Evolutionary conservation across 2,329 filamentous ascomycete genomes (phyloP).

Genomic region (Tolypocladium nubicola): DNA sequence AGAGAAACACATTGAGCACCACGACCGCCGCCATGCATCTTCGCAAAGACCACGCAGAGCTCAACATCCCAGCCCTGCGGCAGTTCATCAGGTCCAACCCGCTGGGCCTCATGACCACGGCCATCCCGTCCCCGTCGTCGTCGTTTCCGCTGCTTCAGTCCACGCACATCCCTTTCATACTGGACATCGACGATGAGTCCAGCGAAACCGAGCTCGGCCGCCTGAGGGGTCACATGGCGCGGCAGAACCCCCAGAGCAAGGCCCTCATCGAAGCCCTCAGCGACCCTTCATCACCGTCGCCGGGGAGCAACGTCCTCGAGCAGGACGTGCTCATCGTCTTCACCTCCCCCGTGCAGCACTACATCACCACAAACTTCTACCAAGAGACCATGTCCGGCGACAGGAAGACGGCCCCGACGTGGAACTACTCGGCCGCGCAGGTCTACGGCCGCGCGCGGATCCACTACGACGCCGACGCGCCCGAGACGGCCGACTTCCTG

Average conservation of each 20-base stretch:
- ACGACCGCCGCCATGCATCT: conserved; percentile 40
- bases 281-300: neutral
- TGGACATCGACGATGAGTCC: conserved; percentile 35
- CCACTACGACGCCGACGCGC: conserved; percentile 35
- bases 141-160: conserved; percentile 40
- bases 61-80: conserved; percentile 34
- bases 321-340: conserved; percentile 54
- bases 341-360: conserved; percentile 46
- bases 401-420: conserved; percentile 55
- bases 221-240: conserved; percentile 51
- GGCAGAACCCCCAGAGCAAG: conserved; percentile 53
- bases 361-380: conserved; percentile 61
- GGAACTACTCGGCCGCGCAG: conserved; percentile 58
- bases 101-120: conserved; percentile 52
- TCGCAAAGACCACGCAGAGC: conserved; percentile 40
- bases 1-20: neutral
- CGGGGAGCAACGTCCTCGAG: conserved; percentile 18
- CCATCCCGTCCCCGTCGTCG: conserved; percentile 35
- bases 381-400: conserved; percentile 48
- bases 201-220: conserved; percentile 25
- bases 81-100: conserved; percentile 48
- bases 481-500: conserved; percentile 36
- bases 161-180: conserved; percentile 49
- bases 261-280: conserved; percentile 39
- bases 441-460: conserved; percentile 47